phyloP scores from a whole-genome alignment of 2,329 filamentous ascomycete genomes.

The Fusarium sacchari region DNA sequence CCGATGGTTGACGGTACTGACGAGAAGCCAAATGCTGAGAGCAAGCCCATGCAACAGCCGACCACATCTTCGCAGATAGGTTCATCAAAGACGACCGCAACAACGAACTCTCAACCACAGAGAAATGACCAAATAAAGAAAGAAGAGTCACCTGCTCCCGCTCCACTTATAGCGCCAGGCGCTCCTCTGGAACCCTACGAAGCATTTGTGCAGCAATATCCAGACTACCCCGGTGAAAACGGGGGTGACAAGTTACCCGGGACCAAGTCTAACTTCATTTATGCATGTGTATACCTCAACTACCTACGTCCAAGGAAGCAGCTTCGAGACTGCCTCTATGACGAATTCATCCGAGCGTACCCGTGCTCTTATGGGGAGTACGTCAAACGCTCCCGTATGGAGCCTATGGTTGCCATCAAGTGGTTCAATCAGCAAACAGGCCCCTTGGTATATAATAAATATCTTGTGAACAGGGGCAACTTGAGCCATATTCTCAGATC shows the following conservation, averaged over 20 bases:
- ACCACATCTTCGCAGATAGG: background rate
- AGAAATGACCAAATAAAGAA: background rate
- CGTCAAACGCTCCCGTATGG: conserved; percentile 42
- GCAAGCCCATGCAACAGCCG: background rate
- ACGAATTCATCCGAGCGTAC: conserved; percentile 63
- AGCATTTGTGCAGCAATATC: conserved; percentile 56
- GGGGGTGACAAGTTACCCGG: conserved; percentile 41
- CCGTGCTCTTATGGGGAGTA: conserved; percentile 56
- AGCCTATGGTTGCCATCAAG: conserved; percentile 51
- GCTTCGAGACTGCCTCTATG: conserved; percentile 58
- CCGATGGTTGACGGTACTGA: background rate
- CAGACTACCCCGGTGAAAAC: conserved; percentile 54
- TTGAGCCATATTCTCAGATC: conserved; percentile 48
- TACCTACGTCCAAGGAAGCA: conserved; percentile 48
- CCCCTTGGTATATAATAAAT: conserved; percentile 41
- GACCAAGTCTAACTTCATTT: conserved; percentile 54
- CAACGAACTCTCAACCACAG: background rate
- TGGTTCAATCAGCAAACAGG: conserved; percentile 52
- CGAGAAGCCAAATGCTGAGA: background rate
- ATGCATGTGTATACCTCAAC: conserved; percentile 56
- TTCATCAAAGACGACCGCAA: background rate
- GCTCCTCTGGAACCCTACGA: conserved; percentile 46
- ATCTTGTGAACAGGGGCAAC: conserved; percentile 50
- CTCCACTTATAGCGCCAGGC: conserved; percentile 14
- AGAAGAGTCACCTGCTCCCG: background rate